Conservation (phyloP, 2,329 filamentous ascomycete genomes). For the Apiospora marii region DNA sequence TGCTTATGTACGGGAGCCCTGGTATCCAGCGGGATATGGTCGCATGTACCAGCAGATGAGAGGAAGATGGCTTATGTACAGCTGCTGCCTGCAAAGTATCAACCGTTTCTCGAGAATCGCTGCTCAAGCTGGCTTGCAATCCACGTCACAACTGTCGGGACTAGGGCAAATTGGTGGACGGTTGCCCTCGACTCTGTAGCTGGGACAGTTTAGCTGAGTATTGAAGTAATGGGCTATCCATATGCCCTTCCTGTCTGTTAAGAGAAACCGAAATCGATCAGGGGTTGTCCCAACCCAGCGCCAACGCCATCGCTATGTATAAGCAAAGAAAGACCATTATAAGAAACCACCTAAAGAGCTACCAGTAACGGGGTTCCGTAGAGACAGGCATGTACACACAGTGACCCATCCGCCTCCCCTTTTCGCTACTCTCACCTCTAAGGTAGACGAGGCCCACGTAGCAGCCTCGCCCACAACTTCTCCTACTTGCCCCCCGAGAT, state of each 20-base stretch:
- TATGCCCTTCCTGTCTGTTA: neutral
- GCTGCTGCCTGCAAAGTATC: too few species aligned
- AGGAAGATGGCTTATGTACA: too few species aligned
- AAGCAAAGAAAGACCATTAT: neutral
- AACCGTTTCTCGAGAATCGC: neutral
- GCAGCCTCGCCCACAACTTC: neutral
- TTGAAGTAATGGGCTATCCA: neutral
- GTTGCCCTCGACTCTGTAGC: neutral
- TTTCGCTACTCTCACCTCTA: neutral
- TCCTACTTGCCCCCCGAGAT: conserved; percentile 41
- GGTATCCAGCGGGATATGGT: too few species aligned
- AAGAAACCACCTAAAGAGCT: neutral
- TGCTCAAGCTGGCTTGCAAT: neutral
- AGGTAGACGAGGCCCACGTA: too few species aligned
- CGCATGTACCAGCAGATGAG: too few species aligned
- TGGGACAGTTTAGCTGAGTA: neutral
- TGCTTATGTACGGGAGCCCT: too few species aligned
- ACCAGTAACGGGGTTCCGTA: neutral
- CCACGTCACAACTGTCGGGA: neutral
- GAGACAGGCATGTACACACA: neutral
- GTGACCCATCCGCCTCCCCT: neutral
- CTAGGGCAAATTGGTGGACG: neutral
- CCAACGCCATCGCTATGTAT: conserved; percentile 18
- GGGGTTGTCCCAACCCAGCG: neutral
- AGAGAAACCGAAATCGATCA: neutral